These are phyloP conservation scores for Colletotrichum kahawae DNA, from an alignment of 2,329 filamentous ascomycete species.

Conservation along the genomic window DNA sequence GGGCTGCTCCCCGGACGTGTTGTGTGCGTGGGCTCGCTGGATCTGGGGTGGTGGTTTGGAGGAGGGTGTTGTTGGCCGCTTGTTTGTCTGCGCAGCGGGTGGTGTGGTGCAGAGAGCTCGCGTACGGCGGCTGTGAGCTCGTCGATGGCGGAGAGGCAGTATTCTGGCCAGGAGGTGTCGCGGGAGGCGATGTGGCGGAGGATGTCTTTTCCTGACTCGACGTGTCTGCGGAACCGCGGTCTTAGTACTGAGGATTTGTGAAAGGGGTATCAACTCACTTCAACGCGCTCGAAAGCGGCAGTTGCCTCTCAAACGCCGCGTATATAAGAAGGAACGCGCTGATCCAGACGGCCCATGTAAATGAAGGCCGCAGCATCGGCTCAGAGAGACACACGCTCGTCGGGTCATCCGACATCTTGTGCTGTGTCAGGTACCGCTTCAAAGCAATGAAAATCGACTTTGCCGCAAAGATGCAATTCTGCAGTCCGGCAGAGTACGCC, in stretches of 20 bases:
- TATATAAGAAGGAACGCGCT: slow-evolving; percentile 56
- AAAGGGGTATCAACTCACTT: slow-evolving; percentile 34
- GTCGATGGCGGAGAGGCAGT: slow-evolving; percentile 35
- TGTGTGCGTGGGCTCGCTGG: not conserved
- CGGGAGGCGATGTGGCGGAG: slow-evolving; percentile 31
- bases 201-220: slow-evolving; percentile 31
- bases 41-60: not conserved
- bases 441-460: slow-evolving; percentile 49
- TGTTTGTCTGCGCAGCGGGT: not conserved
- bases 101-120: slow-evolving; percentile 23
- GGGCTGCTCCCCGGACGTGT: not conserved
- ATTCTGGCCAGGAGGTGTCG: slow-evolving; percentile 38
- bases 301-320: slow-evolving; percentile 50
- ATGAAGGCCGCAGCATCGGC: slow-evolving; percentile 53
- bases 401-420: slow-evolving; percentile 12
- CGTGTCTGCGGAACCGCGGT: slow-evolving; percentile 24
- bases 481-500: slow-evolving; percentile 52
- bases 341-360: slow-evolving; percentile 59
- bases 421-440: slow-evolving; percentile 29
- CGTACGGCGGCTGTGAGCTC: slow-evolving; percentile 33
- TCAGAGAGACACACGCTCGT: slow-evolving; percentile 13
- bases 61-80: not conserved
- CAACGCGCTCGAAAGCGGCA: slow-evolving; percentile 40
- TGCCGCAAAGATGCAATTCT: slow-evolving; percentile 56
- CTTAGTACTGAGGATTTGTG: not conserved